These are phyloP conservation scores for Citrus cavaleriei DNA, from an alignment of 345 rosid species.

Conservation along the genomic window DNA sequence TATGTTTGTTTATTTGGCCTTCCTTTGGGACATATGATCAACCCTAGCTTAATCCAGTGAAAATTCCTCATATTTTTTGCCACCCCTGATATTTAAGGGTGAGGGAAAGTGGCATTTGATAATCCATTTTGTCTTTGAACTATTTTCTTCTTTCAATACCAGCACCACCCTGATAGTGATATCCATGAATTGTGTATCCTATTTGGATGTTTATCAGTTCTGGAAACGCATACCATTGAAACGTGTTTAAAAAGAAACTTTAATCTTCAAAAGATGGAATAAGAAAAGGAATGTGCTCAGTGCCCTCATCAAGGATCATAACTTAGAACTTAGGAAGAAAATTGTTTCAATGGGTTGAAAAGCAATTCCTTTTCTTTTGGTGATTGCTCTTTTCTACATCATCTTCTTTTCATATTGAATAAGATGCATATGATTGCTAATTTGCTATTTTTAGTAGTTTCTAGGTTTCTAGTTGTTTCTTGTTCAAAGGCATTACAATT, in stretches of 20 bases:
- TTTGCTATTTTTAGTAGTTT: neutral
- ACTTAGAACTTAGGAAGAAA: neutral
- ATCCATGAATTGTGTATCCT: neutral
- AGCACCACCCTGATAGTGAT: neutral
- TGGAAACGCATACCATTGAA: neutral
- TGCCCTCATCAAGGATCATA: neutral
- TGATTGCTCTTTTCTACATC: too few relatives aligned
- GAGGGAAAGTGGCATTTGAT: too few relatives aligned
- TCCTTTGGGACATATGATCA: neutral
- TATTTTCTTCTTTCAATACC: too few relatives aligned
- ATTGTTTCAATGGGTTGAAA: neutral
- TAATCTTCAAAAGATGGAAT: too few relatives aligned
- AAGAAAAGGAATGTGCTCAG: neutral
- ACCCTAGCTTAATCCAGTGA: neutral
- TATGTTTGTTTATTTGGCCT: neutral
- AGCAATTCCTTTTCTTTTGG: neutral
- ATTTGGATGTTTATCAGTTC: too few relatives aligned
- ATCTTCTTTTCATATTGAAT: neutral
- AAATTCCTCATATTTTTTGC: too few relatives aligned
- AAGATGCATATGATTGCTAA: neutral
- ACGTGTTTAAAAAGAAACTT: too few relatives aligned
- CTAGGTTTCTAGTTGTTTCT: neutral
- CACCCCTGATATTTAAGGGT: neutral
- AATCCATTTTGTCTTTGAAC: too few relatives aligned
- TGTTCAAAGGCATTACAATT: neutral